Conservation (phyloP, 305 asterid species). For the Withania somnifera region DNA sequence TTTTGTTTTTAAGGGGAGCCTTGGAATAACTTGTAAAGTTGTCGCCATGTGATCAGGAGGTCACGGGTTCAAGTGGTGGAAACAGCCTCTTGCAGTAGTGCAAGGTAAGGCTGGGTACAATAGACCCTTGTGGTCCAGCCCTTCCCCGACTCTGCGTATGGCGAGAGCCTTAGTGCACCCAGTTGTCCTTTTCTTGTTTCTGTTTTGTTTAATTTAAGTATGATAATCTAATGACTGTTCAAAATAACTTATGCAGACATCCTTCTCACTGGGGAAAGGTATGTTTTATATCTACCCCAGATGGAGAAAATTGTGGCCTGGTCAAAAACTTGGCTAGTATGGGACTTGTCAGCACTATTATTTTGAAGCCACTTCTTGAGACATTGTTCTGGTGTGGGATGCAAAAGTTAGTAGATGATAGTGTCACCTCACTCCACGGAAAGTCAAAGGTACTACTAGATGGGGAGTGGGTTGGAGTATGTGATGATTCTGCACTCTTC, state of each 20-base stretch:
- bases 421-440: constrained; percentile 29
- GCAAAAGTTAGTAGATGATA: constrained; percentile 50
- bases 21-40: too few relatives aligned
- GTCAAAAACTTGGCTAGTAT: constrained; percentile 83
- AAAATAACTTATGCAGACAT: constrained; percentile 43
- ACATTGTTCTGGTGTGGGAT: constrained; percentile 54
- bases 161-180: too few relatives aligned
- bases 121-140: too few relatives aligned
- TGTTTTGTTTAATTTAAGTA: neutral
- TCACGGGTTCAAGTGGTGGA: too few relatives aligned
- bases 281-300: constrained; percentile 85
- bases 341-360: constrained; percentile 65
- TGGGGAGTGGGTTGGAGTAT: constrained; percentile 87
- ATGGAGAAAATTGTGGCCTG: constrained; percentile 96
- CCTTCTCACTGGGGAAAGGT: constrained; percentile 97
- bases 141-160: too few relatives aligned
- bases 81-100: too few relatives aligned
- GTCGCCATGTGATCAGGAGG: too few relatives aligned
- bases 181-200: too few relatives aligned
- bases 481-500: constrained; percentile 64
- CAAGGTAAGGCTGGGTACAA: too few relatives aligned
- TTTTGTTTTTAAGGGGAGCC: too few relatives aligned
- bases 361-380: constrained; percentile 33
- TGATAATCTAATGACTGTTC: constrained; percentile 1
- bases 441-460: constrained; percentile 64